Evolutionary conservation across 1,284 basidiomycete species (phyloP).

Genomic region (Afroboletus lepidellus): DNA sequence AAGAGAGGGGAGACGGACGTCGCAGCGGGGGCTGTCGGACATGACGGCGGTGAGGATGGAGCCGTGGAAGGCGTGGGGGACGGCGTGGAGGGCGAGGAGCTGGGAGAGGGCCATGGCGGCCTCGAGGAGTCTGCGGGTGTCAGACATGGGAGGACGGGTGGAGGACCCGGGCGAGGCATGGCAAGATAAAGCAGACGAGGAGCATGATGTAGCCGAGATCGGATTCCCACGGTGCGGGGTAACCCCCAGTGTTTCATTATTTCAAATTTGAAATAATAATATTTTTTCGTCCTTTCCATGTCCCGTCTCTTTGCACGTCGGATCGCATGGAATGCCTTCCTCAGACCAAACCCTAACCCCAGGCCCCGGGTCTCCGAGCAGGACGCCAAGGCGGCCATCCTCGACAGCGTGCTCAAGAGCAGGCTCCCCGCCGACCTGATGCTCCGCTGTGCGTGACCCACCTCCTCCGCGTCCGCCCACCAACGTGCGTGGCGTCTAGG

Average conservation of each 20-base stretch:
- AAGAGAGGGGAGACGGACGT: conserved; percentile 36
- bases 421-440: conserved; percentile 78
- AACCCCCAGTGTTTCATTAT: conserved; percentile 17
- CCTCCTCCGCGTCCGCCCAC: conserved; percentile 2
- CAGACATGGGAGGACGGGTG: conserved; percentile 38
- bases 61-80: conserved; percentile 56
- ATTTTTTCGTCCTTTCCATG: conserved; percentile 25
- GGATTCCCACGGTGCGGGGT: conserved; percentile 24
- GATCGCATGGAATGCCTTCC: conserved; percentile 31
- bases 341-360: conserved; percentile 13
- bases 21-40: conserved; percentile 43
- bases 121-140: conserved; percentile 49
- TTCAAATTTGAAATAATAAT: conserved; percentile 22
- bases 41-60: conserved; percentile 51
- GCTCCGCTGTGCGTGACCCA: conserved; percentile 67
- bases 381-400: conserved; percentile 67
- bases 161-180: conserved; percentile 14
- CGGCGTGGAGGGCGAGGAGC: conserved; percentile 38
- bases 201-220: conserved; percentile 23
- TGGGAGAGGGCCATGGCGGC: conserved; percentile 50
- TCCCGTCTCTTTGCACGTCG: conserved; percentile 8
- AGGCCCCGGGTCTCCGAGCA: conserved; percentile 50
- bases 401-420: conserved; percentile 80
- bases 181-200: conserved; percentile 30
- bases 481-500: conserved; percentile 45